A percentile compares a stretch with the other conserved stretches of the same genome.
These are phyloP conservation scores for Phialophora verrucosa DNA, from an alignment of 2,329 filamentous ascomycete genomes.

Conservation along the genomic window DNA sequence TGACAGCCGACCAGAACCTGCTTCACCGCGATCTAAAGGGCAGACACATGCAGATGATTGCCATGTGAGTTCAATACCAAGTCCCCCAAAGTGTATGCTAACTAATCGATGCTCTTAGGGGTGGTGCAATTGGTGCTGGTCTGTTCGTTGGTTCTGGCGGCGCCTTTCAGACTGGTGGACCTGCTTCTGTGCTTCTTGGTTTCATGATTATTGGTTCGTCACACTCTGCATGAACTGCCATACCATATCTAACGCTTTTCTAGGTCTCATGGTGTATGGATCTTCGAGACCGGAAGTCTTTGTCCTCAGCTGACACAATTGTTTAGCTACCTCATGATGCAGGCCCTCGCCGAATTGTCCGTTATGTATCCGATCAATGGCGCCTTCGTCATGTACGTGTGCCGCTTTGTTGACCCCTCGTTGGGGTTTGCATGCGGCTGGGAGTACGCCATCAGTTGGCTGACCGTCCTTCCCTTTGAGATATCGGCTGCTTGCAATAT, in stretches of 20 bases:
- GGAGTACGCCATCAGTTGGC: slow-evolving; percentile 61
- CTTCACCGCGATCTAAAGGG: slow-evolving; percentile 36
- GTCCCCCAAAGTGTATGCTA: slow-evolving; percentile 20
- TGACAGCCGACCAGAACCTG: slow-evolving; percentile 29
- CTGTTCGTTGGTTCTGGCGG: slow-evolving; percentile 50
- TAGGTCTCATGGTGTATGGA: slow-evolving; percentile 56
- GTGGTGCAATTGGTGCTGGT: slow-evolving; percentile 48
- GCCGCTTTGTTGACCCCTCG: slow-evolving; percentile 65
- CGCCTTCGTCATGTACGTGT: slow-evolving; percentile 64
- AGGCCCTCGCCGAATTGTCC: slow-evolving; percentile 66
- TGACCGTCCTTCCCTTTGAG: slow-evolving; percentile 61
- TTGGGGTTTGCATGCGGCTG: slow-evolving; percentile 53
- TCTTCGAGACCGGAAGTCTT: slow-evolving; percentile 52
- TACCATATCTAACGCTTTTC: slow-evolving; percentile 21
- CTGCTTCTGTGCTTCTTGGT: slow-evolving; percentile 46
- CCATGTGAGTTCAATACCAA: slow-evolving; percentile 49
- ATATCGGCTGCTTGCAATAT: slow-evolving; percentile 59
- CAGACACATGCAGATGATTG: slow-evolving; percentile 39
- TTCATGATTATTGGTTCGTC: slow-evolving; percentile 60
- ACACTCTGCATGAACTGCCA: slow-evolving; percentile 35
- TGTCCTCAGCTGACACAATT: slow-evolving; percentile 51
- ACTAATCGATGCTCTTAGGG: slow-evolving; percentile 29
- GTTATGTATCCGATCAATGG: slow-evolving; percentile 68
- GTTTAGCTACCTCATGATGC: slow-evolving; percentile 55
- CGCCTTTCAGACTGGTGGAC: slow-evolving; percentile 47